Evolutionary conservation across 2,329 filamentous ascomycete genomes (phyloP).

Genomic region (Hypoxylon sp.): DNA sequence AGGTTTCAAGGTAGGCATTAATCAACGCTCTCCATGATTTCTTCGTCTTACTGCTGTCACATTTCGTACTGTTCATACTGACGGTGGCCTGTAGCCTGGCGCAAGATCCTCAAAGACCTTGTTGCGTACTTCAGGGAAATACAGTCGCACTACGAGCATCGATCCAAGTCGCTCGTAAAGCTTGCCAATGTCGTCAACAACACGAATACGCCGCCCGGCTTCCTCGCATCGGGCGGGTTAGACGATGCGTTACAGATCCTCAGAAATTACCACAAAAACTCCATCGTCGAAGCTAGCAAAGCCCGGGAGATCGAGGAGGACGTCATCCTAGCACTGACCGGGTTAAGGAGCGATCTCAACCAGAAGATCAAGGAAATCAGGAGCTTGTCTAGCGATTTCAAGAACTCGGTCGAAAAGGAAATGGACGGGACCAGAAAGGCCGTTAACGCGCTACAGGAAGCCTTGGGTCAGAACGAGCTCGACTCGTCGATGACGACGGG

Average conservation of each 20-base stretch:
- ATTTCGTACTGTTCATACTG: constrained; percentile 6
- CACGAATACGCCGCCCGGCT: constrained; percentile 74
- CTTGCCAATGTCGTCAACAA: constrained; percentile 86
- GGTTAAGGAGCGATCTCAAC: constrained; percentile 84
- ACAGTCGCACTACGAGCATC: constrained; percentile 85
- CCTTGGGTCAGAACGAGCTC: constrained; percentile 78
- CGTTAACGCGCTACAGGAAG: constrained; percentile 82
- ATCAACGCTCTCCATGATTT: not conserved
- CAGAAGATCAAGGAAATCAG: constrained; percentile 99
- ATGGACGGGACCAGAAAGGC: constrained; percentile 84
- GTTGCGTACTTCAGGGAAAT: constrained; percentile 95
- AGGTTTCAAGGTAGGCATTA: constrained; percentile 83
- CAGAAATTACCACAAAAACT: constrained; percentile 81
- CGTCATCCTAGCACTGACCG: constrained; percentile 86
- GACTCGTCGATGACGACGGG: constrained; percentile 79
- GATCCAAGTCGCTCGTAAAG: constrained; percentile 82
- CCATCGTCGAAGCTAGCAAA: constrained; percentile 83
- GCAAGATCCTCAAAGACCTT: constrained; percentile 92
- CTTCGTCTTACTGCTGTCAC: not conserved
- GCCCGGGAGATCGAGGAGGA: constrained; percentile 90
- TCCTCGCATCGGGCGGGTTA: constrained; percentile 83
- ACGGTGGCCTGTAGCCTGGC: constrained; percentile 72
- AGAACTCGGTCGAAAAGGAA: constrained; percentile 95
- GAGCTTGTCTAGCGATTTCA: constrained; percentile 90
- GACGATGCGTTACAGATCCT: constrained; percentile 85